Percentiles rank a stretch among this genome's conserved stretches.
Conservation (phyloP, 177 flowering plant species). For the Vitis hybrid region DNA sequence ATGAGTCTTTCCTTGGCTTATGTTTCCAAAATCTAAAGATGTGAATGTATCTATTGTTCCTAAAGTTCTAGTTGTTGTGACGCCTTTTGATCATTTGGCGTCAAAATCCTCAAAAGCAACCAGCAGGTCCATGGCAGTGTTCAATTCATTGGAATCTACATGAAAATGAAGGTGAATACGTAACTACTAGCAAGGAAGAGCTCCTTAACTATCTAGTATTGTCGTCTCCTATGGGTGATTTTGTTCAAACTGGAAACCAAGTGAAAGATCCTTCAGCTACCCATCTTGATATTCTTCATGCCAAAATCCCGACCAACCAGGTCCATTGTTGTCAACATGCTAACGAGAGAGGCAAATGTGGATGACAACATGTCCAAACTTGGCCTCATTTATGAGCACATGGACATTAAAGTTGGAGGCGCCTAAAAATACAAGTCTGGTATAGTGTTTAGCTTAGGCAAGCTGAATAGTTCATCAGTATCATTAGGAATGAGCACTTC, state of each 20-base stretch:
- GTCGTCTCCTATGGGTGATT: slow-evolving; percentile 79
- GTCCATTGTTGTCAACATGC: slow-evolving; percentile 52
- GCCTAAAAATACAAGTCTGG: no score
- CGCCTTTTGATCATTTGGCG: no score
- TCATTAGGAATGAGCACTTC: no score
- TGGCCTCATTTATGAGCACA: no score
- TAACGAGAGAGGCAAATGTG: slow-evolving; percentile 38
- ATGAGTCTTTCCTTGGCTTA: slow-evolving; percentile 82
- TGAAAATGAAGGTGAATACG: slow-evolving; percentile 89
- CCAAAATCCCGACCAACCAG: slow-evolving; percentile 52
- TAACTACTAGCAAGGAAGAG: slow-evolving; percentile 74
- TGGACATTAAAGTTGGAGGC: no score
- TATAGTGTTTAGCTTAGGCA: no score
- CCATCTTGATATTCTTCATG: neutral
- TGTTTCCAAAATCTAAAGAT: slow-evolving; percentile 46
- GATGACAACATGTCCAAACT: slow-evolving; percentile 2
- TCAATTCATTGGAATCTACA: slow-evolving; percentile 69
- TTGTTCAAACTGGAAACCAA: slow-evolving; percentile 63
- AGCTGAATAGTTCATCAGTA: no score
- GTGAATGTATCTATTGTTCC: neutral
- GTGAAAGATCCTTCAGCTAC: no score
- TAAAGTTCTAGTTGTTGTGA: no score
- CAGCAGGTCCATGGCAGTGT: slow-evolving; percentile 92
- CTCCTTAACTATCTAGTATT: slow-evolving; percentile 72
- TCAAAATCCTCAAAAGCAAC: no score